Evolutionary conservation across 225 moss, liverwort and hornwort species (phyloP).

Genomic region (Marchantia polymorpha): DNA sequence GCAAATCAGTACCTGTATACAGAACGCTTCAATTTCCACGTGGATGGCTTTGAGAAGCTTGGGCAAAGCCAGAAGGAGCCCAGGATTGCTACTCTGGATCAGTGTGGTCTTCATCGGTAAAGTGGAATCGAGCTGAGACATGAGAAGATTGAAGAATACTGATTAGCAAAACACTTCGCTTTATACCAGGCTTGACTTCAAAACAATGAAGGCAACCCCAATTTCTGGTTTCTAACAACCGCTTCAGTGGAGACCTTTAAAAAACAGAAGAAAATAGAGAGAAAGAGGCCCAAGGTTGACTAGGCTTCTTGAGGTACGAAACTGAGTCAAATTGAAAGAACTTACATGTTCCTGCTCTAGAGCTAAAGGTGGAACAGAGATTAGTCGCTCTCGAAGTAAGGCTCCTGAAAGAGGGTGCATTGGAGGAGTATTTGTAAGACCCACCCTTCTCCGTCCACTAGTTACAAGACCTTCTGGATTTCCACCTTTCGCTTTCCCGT

Average conservation of each 20-base stretch:
- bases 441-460: constrained; percentile 55
- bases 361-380: constrained; percentile 65
- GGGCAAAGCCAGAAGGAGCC: constrained; percentile 51
- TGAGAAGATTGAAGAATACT: neutral
- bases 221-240: neutral
- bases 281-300: no score
- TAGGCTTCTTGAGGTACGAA: neutral
- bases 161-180: neutral
- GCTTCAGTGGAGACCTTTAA: neutral
- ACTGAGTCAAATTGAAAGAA: neutral
- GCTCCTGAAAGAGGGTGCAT: constrained; percentile 69
- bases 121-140: constrained; percentile 70
- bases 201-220: no score
- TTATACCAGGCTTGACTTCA: no score
- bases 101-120: constrained; percentile 77
- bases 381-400: constrained; percentile 65
- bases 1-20: constrained; percentile 50
- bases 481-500: constrained; percentile 54
- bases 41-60: constrained; percentile 70
- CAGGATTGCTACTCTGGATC: constrained; percentile 61
- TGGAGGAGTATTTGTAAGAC: constrained; percentile 51
- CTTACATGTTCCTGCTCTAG: constrained; percentile 79
- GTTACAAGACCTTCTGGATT: constrained; percentile 47
- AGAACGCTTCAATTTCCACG: constrained; percentile 75
- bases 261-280: neutral